These are phyloP conservation scores for Cryptococcus sp. DNA, from an alignment of 1,284 basidiomycete genomes.

Conservation along the genomic window DNA sequence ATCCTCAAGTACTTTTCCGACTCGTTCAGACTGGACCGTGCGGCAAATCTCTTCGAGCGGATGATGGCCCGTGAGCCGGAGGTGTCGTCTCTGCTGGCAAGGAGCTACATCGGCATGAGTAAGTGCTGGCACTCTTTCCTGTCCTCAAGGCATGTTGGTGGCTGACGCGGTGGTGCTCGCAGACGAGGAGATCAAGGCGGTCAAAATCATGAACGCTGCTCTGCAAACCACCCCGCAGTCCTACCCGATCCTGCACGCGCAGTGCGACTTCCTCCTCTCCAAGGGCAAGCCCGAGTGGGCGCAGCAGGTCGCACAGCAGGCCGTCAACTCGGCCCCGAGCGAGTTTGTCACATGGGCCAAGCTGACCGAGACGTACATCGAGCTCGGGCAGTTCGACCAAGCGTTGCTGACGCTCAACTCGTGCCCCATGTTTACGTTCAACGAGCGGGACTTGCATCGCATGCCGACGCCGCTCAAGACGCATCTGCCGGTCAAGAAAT, in stretches of 20 bases:
- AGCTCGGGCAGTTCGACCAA: constrained; percentile 79
- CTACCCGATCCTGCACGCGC: constrained; percentile 88
- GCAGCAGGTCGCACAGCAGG: constrained; percentile 83
- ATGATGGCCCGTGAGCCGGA: constrained; percentile 81
- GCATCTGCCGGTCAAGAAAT: constrained; percentile 80
- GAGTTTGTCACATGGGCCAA: constrained; percentile 99
- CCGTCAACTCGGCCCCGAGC: constrained; percentile 94
- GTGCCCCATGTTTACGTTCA: constrained; percentile 99
- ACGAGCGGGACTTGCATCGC: constrained; percentile 90
- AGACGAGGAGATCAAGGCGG: constrained; percentile 98
- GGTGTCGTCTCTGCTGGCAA: constrained; percentile 80
- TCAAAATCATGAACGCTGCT: constrained; percentile 85
- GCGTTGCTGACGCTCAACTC: constrained; percentile 92
- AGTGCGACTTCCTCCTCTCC: constrained; percentile 81
- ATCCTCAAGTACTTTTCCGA: constrained; percentile 97
- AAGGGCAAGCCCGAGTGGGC: constrained; percentile 88
- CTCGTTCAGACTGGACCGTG: constrained; percentile 78
- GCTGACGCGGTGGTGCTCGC: neutral
- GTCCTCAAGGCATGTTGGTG: neutral
- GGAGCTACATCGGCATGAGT: constrained; percentile 97
- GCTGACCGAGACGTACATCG: constrained; percentile 90
- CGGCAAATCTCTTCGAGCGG: constrained; percentile 94
- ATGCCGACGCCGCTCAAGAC: constrained; percentile 76
- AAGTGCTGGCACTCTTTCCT: constrained; percentile 45
- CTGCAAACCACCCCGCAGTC: constrained; percentile 83